Evolutionary conservation across 2,329 filamentous ascomycete genomes (phyloP).

Genomic region (Leptoxyphium fumago): DNA sequence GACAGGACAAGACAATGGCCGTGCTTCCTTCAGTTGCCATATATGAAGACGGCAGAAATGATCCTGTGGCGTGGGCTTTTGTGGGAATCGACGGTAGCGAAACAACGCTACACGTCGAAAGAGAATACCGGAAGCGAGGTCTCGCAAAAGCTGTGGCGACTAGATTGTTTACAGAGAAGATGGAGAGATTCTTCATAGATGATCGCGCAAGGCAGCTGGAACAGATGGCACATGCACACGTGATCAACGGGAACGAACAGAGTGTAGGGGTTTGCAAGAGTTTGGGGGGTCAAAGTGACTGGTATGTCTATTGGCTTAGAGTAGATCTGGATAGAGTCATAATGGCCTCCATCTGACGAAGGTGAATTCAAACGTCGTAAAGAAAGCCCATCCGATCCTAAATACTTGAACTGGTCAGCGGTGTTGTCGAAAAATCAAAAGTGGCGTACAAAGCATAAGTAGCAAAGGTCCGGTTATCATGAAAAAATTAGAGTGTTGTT

Average conservation of each 20-base stretch:
- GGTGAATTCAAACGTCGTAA: too few species aligned
- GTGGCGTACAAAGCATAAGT: not conserved
- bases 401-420: too few species aligned
- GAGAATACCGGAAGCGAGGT: constrained; percentile 43
- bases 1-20: constrained; percentile 33
- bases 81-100: constrained; percentile 47
- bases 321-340: constrained; percentile 23
- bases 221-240: constrained; percentile 47
- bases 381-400: too few species aligned
- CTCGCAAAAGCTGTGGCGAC: constrained; percentile 47
- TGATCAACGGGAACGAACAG: constrained; percentile 43
- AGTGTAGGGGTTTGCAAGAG: constrained; percentile 50
- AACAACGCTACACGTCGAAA: constrained; percentile 46
- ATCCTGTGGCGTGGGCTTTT: constrained; percentile 52
- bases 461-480: not conserved
- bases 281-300: constrained; percentile 41
- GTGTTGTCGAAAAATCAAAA: not conserved
- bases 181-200: constrained; percentile 21
- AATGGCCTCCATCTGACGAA: too few species aligned
- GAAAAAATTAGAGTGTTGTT: constrained; percentile 62
- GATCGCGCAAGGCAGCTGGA: constrained; percentile 20
- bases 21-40: constrained; percentile 25
- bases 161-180: constrained; percentile 41
- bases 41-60: constrained; percentile 19
- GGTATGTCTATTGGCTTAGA: constrained; percentile 44